These are phyloP conservation scores for Beauveria medogensis DNA, from an alignment of 2,329 filamentous ascomycete species.

Conservation along the genomic window DNA sequence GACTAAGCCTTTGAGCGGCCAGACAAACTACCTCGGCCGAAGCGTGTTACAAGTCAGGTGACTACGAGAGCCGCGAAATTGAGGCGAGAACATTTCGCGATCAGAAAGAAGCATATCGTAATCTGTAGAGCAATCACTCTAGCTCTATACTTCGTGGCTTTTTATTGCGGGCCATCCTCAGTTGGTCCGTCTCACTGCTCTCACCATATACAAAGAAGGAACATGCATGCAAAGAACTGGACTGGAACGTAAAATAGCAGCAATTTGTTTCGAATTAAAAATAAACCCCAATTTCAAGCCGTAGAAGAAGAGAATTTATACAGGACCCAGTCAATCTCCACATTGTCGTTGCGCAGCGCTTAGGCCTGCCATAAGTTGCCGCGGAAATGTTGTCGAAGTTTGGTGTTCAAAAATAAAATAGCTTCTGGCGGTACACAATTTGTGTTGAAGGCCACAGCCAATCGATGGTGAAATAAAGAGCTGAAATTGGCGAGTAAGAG, in stretches of 20 bases:
- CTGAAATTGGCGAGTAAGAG: constrained; percentile 5
- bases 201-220: background rate
- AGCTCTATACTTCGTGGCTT: no score
- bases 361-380: constrained; percentile 2
- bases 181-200: background rate
- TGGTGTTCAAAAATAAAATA: background rate
- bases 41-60: no score
- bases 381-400: background rate
- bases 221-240: background rate
- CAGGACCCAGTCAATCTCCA: background rate
- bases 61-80: no score
- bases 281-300: background rate
- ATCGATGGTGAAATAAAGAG: background rate
- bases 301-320: constrained; percentile 1
- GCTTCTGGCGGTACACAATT: background rate
- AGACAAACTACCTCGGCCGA: no score
- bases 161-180: background rate
- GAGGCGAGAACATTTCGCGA: no score
- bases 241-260: no score
- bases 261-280: background rate
- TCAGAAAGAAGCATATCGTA: no score
- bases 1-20: no score
- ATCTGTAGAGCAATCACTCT: no score
- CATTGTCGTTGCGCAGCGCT: background rate
- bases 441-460: background rate